Base-by-base conservation (phyloP, 2,329 filamentous ascomycete genomes). In the Leptographium procerum region DNA sequence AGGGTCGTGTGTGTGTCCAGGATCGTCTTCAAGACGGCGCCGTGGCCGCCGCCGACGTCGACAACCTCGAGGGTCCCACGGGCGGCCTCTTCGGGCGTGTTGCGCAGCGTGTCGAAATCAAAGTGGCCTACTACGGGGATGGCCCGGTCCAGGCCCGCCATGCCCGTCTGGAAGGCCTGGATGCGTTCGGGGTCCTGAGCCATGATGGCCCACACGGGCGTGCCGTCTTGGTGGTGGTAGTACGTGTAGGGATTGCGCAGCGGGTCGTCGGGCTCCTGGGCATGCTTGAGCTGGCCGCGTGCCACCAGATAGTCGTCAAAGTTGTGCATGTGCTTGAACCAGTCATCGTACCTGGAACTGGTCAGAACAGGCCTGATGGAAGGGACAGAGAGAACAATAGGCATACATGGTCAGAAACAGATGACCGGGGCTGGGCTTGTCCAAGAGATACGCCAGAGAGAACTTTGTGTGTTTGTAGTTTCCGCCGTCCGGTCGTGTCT, bases 141-240 rank as follows among this genome's bases (percentile, higher is more conserved):
- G 26, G 68, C 68, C 4, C 67, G 61, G 50, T 71, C 68, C 4
- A 71, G 62, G 11, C 69, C 69, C 1, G 67, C 60, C 68, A 71
- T 70, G 34, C 64, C 65, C 3, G 62, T 66, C 59, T 70, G 69
- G 45, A 71, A 71, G 1, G 62, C 61, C 26, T 62, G 58, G 19
- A 71, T 59, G 16, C 64, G 64, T 58, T 69, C 65, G 0, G 66
- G 66, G 26, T 70, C 59, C 57, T 68, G 62, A 36, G 64, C 66
- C 67, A 70, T 71, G 58, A 71, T 69, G 52, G 62, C 61, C 67
- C 68, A 70, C 1, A 70, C 66, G 2, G 66, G 67, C 0, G 67
- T 68, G 19, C 69, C 69, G n/a, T 70, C 67, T 53, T 70, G 65
- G 24, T 67, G 67, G 60, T 66, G 64, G 59, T 64, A 66, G 43